A percentile compares a stretch with the other conserved stretches of the same genome.
These are phyloP conservation scores for Orbilia javanica DNA, from an alignment of 2,329 filamentous ascomycete species.

Conservation along the genomic window DNA sequence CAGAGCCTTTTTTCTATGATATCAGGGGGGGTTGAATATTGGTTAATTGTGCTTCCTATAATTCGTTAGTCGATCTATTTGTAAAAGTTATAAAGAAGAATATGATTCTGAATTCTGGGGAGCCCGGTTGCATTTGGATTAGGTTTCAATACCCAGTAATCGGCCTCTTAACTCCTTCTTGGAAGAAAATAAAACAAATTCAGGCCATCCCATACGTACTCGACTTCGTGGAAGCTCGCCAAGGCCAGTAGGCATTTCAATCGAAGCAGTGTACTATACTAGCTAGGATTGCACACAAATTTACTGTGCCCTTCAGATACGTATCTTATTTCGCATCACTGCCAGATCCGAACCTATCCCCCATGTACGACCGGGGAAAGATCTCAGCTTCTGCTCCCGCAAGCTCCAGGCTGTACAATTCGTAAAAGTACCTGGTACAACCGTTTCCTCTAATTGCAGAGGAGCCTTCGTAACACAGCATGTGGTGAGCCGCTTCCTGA, in stretches of 20 bases:
- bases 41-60: too few relatives aligned
- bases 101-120: too few relatives aligned
- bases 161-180: too few relatives aligned
- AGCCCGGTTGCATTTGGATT: too few relatives aligned
- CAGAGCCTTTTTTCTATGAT: neutral
- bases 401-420: constrained; percentile 1
- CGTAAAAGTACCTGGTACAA: constrained; percentile 32
- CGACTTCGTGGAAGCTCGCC: neutral
- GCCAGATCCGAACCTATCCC: neutral
- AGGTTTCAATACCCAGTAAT: too few relatives aligned
- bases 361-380: constrained; percentile 6
- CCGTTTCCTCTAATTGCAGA: neutral
- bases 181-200: neutral
- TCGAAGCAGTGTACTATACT: too few relatives aligned
- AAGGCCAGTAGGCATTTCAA: neutral
- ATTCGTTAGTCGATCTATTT: too few relatives aligned
- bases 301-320: constrained; percentile 14
- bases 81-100: too few relatives aligned
- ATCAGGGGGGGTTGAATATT: too few relatives aligned
- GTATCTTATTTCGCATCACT: neutral
- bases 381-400: neutral
- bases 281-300: neutral
- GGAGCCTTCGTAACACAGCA: constrained; percentile 30
- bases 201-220: neutral
- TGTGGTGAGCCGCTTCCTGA: constrained; percentile 45